Conservation (phyloP, 129 eudicot genomes). For the Flaveria trinervia region DNA sequence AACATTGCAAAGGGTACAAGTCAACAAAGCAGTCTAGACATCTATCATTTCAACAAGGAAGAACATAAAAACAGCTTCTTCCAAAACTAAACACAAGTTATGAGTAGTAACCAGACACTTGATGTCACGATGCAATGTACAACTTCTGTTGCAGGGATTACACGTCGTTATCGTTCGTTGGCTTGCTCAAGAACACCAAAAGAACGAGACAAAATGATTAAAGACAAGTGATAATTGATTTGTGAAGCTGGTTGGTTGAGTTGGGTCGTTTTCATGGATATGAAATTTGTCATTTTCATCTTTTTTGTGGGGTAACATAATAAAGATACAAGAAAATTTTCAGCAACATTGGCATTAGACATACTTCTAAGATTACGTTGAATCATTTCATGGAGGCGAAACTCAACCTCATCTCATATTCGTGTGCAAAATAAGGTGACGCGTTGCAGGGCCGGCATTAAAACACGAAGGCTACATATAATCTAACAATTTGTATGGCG, state of each 20-base stretch:
- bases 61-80: slow-evolving; percentile 23
- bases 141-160: neutral
- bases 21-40: too few species aligned
- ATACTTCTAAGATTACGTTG: neutral
- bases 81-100: slow-evolving; percentile 20
- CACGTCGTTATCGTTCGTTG: slow-evolving; percentile 10
- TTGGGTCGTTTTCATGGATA: slow-evolving; percentile 33
- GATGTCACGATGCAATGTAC: slow-evolving; percentile 3
- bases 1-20: slow-evolving; percentile 2
- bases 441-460: slow-evolving; percentile 16
- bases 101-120: slow-evolving; percentile 12
- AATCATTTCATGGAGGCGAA: neutral
- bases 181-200: slow-evolving; percentile 24
- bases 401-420: slow-evolving; percentile 20
- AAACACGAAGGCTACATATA: slow-evolving; percentile 32
- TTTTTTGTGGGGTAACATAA: slow-evolving; percentile 23
- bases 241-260: slow-evolving; percentile 2
- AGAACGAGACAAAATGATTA: slow-evolving; percentile 12
- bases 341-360: neutral
- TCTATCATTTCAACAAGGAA: neutral
- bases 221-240: slow-evolving; percentile 26
- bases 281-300: slow-evolving; percentile 36
- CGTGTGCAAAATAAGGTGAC: slow-evolving; percentile 23
- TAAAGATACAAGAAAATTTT: slow-evolving; percentile 15
- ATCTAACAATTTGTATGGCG: slow-evolving; percentile 20